Conservation (phyloP, 305 asterid species). For the Fraxinus dipetala region DNA sequence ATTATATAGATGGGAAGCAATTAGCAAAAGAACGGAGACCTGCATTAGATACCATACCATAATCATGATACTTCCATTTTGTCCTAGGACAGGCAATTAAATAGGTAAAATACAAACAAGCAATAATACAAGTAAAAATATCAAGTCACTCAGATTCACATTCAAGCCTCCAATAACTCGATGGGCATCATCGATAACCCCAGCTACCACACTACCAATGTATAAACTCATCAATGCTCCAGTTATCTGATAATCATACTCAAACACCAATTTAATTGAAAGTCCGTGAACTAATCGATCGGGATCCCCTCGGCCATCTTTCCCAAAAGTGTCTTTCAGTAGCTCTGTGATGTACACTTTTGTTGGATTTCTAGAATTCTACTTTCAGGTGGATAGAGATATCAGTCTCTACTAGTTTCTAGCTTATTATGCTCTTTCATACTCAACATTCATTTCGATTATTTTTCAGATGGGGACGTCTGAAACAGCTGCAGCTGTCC, state of each 20-base stretch:
- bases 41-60: not conserved
- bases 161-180: not conserved
- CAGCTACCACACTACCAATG: not conserved
- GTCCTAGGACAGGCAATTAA: not conserved
- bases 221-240: no score
- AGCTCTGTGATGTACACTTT: no score
- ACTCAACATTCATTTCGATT: not conserved
- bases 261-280: no score
- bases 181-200: not conserved
- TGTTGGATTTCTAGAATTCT: no score
- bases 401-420: not conserved
- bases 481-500: conserved; percentile 83
- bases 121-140: not conserved
- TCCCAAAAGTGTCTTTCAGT: no score
- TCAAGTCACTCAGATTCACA: not conserved
- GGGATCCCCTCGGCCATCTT: no score
- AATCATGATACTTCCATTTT: not conserved
- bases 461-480: conserved; percentile 72
- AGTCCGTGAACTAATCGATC: no score
- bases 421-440: not conserved
- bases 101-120: not conserved
- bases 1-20: not conserved
- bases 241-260: no score
- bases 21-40: not conserved
- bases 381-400: not conserved